Percentiles rank a stretch among this genome's conserved stretches.
phyloP scores from a whole-genome alignment of 2,329 filamentous ascomycete species.

The Cadophora malorum region DNA sequence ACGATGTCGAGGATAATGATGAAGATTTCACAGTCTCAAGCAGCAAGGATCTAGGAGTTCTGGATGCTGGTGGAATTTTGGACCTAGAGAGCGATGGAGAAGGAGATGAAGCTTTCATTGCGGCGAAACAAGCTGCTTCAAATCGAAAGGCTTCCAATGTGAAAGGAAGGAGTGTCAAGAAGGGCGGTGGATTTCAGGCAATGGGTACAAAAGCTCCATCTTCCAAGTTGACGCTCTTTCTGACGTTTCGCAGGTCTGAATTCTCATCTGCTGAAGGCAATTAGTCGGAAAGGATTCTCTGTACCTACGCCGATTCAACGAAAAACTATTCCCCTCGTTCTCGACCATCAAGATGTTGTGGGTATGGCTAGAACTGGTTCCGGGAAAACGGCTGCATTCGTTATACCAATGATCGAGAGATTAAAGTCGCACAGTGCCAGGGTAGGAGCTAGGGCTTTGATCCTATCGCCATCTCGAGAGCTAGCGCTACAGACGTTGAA shows the following conservation, averaged over 20 bases:
- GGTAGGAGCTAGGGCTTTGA: slow-evolving; percentile 84
- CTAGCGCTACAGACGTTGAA: slow-evolving; percentile 93
- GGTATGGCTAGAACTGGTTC: slow-evolving; percentile 99
- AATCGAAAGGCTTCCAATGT: slow-evolving; percentile 85
- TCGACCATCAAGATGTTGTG: slow-evolving; percentile 93
- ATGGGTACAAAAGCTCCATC: slow-evolving; percentile 69
- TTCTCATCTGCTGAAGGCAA: slow-evolving; percentile 84
- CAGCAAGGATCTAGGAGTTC: slow-evolving; percentile 52
- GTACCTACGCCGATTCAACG: slow-evolving; percentile 97
- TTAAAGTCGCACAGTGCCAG: slow-evolving; percentile 86
- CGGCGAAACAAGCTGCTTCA: slow-evolving; percentile 81
- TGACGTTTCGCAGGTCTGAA: slow-evolving; percentile 67
- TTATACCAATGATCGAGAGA: slow-evolving; percentile 97
- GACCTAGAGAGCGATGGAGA: slow-evolving; percentile 65
- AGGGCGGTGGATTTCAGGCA: slow-evolving; percentile 94
- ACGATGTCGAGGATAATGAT: slow-evolving; percentile 58
- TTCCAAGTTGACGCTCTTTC: slow-evolving; percentile 15
- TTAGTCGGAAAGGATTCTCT: slow-evolving; percentile 91
- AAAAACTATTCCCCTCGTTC: slow-evolving; percentile 90
- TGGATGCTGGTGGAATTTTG: slow-evolving; percentile 67
- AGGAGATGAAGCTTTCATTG: slow-evolving; percentile 89
- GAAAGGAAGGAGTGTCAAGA: slow-evolving; percentile 87
- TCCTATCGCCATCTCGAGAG: slow-evolving; percentile 92
- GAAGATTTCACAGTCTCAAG: slow-evolving; percentile 47
- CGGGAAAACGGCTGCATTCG: slow-evolving; percentile 97